Percentiles rank a stretch among this genome's conserved stretches.
Conservation (phyloP, 2,329 filamentous ascomycete species). For the Catunica adiposa region DNA sequence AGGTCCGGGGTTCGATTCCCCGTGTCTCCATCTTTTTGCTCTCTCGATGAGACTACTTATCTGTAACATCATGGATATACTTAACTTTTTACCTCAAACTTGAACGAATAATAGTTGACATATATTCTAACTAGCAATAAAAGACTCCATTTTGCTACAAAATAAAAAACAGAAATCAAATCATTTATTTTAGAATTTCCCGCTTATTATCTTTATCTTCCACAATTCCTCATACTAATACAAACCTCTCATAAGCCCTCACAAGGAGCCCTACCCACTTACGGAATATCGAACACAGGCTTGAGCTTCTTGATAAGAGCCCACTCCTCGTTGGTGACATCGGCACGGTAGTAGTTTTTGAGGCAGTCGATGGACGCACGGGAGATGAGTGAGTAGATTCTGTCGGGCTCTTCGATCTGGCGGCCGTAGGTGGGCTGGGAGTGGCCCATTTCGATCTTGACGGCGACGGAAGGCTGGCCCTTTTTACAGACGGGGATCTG, state of each 20-base stretch:
- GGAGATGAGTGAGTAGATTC: constrained; percentile 74
- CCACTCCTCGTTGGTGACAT: constrained; percentile 90
- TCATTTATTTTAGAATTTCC: neutral
- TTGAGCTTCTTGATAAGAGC: constrained; percentile 88
- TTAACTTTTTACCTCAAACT: neutral
- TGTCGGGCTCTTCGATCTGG: constrained; percentile 83
- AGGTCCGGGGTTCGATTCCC: constrained; percentile 16
- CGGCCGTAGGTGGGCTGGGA: constrained; percentile 90
- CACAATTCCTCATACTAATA: neutral
- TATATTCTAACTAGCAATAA: neutral
- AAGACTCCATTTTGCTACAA: neutral
- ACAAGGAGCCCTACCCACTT: constrained; percentile 19
- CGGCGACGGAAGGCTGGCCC: constrained; percentile 87
- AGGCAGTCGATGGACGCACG: constrained; percentile 81
- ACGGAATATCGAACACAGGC: constrained; percentile 76
- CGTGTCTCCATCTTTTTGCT: constrained; percentile 12
- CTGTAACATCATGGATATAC: no score
- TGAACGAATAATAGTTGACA: neutral
- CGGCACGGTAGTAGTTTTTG: constrained; percentile 85
- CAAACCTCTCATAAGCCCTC: neutral
- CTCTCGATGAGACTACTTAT: no score
- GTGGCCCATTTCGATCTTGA: constrained; percentile 89
- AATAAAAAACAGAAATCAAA: neutral
- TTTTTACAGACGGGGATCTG: constrained; percentile 82
- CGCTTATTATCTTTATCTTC: neutral